Evolutionary conservation across 2,329 filamentous ascomycete species (phyloP).

Genomic region (Ophiocordyceps robertsii): DNA sequence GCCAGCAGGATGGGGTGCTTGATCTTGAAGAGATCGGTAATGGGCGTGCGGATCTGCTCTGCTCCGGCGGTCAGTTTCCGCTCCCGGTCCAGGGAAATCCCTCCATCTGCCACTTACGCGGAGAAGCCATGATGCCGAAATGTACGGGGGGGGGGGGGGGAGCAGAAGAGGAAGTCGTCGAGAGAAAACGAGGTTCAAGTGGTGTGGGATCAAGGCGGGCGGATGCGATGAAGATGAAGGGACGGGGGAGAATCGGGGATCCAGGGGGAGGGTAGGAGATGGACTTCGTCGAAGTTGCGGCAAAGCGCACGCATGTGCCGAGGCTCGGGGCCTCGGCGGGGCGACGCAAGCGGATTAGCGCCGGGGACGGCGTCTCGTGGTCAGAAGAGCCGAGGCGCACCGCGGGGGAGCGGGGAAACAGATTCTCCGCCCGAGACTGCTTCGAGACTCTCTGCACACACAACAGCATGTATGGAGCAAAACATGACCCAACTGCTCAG

Average conservation of each 20-base stretch:
- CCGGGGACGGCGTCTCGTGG: background rate
- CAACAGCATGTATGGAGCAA: too few species aligned
- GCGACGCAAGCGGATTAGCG: background rate
- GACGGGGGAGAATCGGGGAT: background rate
- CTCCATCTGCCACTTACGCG: conserved; percentile 54
- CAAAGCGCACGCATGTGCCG: background rate
- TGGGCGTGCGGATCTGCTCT: conserved; percentile 64
- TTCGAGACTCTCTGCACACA: too few species aligned
- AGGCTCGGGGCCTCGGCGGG: background rate
- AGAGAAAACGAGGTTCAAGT: background rate
- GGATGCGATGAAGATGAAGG: background rate
- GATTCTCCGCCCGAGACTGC: background rate
- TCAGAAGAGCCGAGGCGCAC: conserved; percentile 4
- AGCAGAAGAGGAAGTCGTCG: background rate
- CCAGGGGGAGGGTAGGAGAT: background rate
- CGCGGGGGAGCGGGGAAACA: background rate
- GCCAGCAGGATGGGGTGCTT: conserved; percentile 91
- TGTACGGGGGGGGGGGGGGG: background rate
- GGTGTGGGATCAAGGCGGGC: background rate
- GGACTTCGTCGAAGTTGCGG: background rate
- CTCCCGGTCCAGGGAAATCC: too few species aligned
- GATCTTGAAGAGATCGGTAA: conserved; percentile 96
- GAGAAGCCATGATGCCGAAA: conserved; percentile 53
- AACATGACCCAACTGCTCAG: too few species aligned
- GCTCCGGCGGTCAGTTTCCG: background rate